A percentile compares a stretch with the other conserved stretches of the same genome.
Evolutionary conservation across 2,329 filamentous ascomycete species (phyloP).

Genomic region (Rutstroemia sp.): DNA sequence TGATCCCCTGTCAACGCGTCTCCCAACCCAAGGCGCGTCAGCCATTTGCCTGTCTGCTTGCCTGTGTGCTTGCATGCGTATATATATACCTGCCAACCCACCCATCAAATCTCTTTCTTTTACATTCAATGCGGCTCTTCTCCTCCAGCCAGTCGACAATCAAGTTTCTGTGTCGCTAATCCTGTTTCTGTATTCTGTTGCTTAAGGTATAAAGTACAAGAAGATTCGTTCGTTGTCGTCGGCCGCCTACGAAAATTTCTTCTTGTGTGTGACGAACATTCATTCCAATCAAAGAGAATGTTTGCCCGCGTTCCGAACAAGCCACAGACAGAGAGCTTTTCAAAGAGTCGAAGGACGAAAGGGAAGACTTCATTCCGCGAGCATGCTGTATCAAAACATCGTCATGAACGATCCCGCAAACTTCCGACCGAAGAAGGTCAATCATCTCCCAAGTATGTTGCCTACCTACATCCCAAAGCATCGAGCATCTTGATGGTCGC

Average conservation of each 20-base stretch:
- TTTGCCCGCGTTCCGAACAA: constrained; percentile 23
- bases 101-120: neutral
- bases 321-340: constrained; percentile 29
- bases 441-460: constrained; percentile 20
- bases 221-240: neutral
- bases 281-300: constrained; percentile 17
- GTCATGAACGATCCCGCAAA: constrained; percentile 24
- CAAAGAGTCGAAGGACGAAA: constrained; percentile 22
- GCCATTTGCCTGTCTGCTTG: neutral
- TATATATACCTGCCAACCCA: constrained; percentile 1
- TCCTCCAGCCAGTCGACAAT: neutral
- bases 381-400: constrained; percentile 30
- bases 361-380: constrained; percentile 28
- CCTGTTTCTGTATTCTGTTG: neutral
- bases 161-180: neutral
- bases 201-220: neutral
- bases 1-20: constrained; percentile 1
- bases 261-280: neutral
- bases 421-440: constrained; percentile 22
- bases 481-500: constrained; percentile 9
- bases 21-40: neutral
- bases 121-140: constrained; percentile 1
- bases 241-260: neutral
- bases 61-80: neutral
- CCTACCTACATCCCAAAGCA: neutral